phyloP scores from a whole-genome alignment of 2,329 filamentous ascomycete species.

The Catunica adiposa region DNA sequence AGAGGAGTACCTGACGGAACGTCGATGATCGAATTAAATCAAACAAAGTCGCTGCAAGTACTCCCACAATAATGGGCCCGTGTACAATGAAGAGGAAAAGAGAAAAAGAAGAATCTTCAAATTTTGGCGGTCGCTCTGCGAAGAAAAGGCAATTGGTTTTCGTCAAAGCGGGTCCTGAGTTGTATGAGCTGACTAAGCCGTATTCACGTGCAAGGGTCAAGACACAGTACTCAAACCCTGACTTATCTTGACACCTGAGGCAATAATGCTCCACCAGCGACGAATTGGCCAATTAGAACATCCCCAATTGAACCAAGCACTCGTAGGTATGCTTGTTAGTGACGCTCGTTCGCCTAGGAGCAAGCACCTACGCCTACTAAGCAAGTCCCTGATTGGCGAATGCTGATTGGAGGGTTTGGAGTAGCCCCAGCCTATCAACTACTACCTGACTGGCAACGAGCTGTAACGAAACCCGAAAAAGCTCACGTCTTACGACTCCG shows the following conservation, averaged over 20 bases:
- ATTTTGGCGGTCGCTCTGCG: slow-evolving; percentile 10
- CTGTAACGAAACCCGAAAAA: neutral
- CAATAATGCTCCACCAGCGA: slow-evolving; percentile 15
- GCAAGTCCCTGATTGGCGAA: neutral
- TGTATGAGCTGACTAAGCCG: neutral
- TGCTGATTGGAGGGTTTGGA: neutral
- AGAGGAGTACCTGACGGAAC: slow-evolving; percentile 51
- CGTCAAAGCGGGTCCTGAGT: slow-evolving; percentile 3
- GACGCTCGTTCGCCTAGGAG: neutral
- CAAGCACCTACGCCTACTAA: neutral
- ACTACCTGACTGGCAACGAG: neutral
- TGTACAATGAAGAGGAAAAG: slow-evolving; percentile 43
- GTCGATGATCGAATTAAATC: slow-evolving; percentile 16
- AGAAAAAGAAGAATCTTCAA: slow-evolving; percentile 19
- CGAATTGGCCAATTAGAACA: slow-evolving; percentile 25
- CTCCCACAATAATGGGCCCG: slow-evolving; percentile 57
- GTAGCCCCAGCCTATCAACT: neutral
- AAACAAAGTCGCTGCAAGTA: slow-evolving; percentile 33
- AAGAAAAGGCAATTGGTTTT: slow-evolving; percentile 16
- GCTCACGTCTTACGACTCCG: slow-evolving; percentile 3
- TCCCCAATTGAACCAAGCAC: slow-evolving; percentile 20
- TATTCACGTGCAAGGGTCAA: neutral
- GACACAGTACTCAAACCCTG: neutral
- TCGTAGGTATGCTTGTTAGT: neutral
- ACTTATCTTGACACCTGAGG: slow-evolving; percentile 22